A percentile compares a stretch with the other conserved stretches of the same genome.
Evolutionary conservation across 2,329 filamentous ascomycete genomes (phyloP).

Genomic region (Calonectria henricotiae): DNA sequence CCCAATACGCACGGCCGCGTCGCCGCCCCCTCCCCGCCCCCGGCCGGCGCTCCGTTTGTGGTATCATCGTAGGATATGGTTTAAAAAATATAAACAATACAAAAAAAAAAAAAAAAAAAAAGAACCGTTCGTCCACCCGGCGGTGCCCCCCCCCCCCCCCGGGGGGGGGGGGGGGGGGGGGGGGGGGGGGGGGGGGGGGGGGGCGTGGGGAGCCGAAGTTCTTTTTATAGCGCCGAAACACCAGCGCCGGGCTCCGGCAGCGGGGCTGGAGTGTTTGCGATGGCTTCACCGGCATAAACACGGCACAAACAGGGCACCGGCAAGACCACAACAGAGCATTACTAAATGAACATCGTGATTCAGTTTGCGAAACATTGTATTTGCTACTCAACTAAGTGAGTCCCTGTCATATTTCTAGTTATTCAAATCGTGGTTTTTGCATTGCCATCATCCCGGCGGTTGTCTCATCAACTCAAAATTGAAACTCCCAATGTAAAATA

Average conservation of each 20-base stretch:
- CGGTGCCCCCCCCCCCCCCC: no score
- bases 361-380: background rate
- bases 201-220: background rate
- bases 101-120: no score
- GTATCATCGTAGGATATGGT: no score
- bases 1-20: no score
- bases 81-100: no score
- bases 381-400: background rate
- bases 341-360: background rate
- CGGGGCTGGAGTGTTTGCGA: slow-evolving; percentile 36
- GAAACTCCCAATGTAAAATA: background rate
- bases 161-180: no score
- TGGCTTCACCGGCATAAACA: slow-evolving; percentile 39
- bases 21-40: no score
- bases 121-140: no score
- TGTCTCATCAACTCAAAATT: background rate
- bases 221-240: slow-evolving; percentile 39
- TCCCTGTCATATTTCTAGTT: background rate
- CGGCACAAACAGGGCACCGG: background rate
- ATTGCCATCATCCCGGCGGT: background rate
- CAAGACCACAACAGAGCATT: background rate
- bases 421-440: background rate
- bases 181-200: no score
- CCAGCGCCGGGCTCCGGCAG: slow-evolving; percentile 39
- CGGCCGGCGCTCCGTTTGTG: no score